Percentiles rank a stretch among this genome's conserved stretches.
Evolutionary conservation across 805 yeast species (phyloP).

Genomic region (Komagataella ulmi): DNA sequence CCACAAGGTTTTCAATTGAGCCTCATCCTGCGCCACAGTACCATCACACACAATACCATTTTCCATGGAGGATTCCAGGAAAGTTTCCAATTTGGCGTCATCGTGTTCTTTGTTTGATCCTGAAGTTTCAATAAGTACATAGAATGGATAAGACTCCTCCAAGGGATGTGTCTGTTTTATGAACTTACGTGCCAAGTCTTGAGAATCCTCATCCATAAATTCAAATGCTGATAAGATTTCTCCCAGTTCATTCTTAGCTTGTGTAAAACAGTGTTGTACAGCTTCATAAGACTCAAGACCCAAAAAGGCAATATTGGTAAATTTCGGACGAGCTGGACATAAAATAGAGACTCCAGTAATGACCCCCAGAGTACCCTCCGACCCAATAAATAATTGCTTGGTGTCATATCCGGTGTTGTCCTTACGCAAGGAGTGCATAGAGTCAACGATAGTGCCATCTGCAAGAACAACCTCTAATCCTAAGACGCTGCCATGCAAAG

Average conservation of each 20-base stretch:
- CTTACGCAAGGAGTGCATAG: constrained; percentile 78
- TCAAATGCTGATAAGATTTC: constrained; percentile 90
- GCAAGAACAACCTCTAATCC: constrained; percentile 92
- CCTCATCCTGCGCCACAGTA: constrained; percentile 89
- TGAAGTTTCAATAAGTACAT: constrained; percentile 87
- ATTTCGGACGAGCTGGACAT: constrained; percentile 81
- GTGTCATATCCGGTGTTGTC: constrained; percentile 93
- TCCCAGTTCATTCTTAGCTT: constrained; percentile 64
- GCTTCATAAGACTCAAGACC: constrained; percentile 72
- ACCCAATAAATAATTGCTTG: constrained; percentile 86
- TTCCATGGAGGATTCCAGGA: constrained; percentile 78
- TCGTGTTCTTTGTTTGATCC: constrained; percentile 93
- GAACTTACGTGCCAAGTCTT: constrained; percentile 46
- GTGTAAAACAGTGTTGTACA: constrained; percentile 72
- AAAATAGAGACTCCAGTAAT: constrained; percentile 83
- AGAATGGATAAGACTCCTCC: constrained; percentile 55
- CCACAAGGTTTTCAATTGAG: constrained; percentile 79
- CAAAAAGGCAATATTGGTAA: constrained; percentile 77
- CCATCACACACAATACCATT: constrained; percentile 82
- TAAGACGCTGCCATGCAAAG: constrained; percentile 81
- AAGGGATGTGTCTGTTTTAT: constrained; percentile 62
- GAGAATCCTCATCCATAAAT: constrained; percentile 75
- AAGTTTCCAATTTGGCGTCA: constrained; percentile 74
- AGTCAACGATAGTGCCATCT: constrained; percentile 69
- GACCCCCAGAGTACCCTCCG: constrained; percentile 86